These are phyloP conservation scores for Leishmania arabica DNA, from an alignment of 208 protist genomes.

Conservation along the genomic window DNA sequence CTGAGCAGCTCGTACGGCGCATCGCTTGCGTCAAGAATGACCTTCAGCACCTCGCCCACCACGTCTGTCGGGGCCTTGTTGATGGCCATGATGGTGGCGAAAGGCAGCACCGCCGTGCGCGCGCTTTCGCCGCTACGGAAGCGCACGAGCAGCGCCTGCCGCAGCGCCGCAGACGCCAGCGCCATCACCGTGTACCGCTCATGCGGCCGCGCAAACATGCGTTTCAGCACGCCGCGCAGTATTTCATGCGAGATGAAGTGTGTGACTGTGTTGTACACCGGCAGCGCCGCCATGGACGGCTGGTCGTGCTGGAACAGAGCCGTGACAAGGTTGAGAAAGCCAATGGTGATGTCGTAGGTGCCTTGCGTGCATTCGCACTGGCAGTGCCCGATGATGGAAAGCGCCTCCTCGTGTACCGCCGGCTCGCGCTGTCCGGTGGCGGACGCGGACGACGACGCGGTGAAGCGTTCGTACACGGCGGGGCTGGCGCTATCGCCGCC, in stretches of 20 bases:
- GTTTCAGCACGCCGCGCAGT: conserved; percentile 63
- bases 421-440: conserved; percentile 14
- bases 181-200: conserved; percentile 77
- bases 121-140: conserved; percentile 33
- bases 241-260: conserved; percentile 84
- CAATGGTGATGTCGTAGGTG: conserved; percentile 77
- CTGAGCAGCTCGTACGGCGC: conserved; percentile 54
- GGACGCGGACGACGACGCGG: background rate
- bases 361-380: conserved; percentile 69
- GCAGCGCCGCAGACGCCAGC: conserved; percentile 67
- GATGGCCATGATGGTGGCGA: conserved; percentile 71
- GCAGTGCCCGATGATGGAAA: conserved; percentile 78
- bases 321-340: conserved; percentile 78
- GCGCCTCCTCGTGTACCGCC: conserved; percentile 34
- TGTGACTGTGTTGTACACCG: conserved; percentile 60
- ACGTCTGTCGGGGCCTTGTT: conserved; percentile 79
- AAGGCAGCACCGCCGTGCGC: conserved; percentile 42
- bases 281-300: conserved; percentile 39
- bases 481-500: background rate
- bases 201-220: conserved; percentile 46
- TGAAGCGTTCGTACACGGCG: background rate
- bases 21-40: conserved; percentile 48
- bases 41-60: conserved; percentile 60
- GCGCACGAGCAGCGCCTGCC: conserved; percentile 59
- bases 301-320: conserved; percentile 66